Base-by-base conservation (phyloP, 2,329 filamentous ascomycete genomes). In the Penicillium sp. region DNA sequence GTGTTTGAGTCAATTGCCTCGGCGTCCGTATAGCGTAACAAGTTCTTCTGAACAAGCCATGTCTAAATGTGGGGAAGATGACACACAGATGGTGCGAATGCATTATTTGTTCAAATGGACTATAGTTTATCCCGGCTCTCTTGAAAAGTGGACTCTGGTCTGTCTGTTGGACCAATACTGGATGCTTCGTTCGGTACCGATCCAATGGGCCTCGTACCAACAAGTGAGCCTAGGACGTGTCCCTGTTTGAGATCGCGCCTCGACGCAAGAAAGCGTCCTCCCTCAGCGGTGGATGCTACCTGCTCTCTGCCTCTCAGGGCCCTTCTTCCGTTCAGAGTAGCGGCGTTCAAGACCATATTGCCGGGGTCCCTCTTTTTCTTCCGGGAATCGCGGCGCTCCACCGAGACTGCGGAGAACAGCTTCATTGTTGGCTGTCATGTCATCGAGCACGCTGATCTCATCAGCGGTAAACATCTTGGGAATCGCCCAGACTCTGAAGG, bases 401-500 rank as follows among this genome's bases (percentile, higher is more conserved):
- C 77, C 77, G 27, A 79, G 67, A 39, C 73, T 77, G 43, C 72
- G 75, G 55, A 81, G 68, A 3, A 79, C 78, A 12, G 77, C 69
- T n/a, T 73, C 73, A 24, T 74, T 73, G 47, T 76, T 73, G 3
- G 77, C 78, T 0, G 78, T 81, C 26, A 78, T 72, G 24, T 72
- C 72, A 60, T 82, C 79, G 49, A 82, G 55, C 0, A 79, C 58
- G 12, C 67, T 58, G 9, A 82, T 59, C 55, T 81, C 78, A 13
- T 71, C 53, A 4, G 66, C 58, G 0, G 66, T 68, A 52, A 82
- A 81, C 63, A 76, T 76, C 12, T 65, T 56, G 1, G 79, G 78
- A 52, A 82, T 62, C 0, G 76, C 46, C 46, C 72, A 68, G 50
- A 73, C 77, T 3, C 78, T 66, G 28, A 81, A 56, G 0, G 80